Percentiles rank a stretch among this genome's conserved stretches.
phyloP scores from a whole-genome alignment of 2,329 filamentous ascomycete species.

The Aspergillus luchuensis region DNA sequence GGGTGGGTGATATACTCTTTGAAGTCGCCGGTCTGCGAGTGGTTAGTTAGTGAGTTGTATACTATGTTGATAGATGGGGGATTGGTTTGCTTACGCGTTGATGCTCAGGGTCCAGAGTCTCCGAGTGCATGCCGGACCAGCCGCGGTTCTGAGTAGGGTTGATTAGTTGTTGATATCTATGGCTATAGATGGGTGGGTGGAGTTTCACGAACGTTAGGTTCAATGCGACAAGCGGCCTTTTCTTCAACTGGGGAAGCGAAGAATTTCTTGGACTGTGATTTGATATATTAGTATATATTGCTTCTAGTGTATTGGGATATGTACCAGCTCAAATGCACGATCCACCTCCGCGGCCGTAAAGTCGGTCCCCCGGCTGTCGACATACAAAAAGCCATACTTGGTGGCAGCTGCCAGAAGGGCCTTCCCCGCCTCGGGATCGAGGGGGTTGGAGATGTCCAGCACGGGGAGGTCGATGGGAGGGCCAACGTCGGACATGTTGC shows the following conservation, averaged over 20 bases:
- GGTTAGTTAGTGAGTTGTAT: neutral
- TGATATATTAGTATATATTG: neutral
- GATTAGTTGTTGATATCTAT: neutral
- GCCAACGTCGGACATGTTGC: conserved; percentile 24
- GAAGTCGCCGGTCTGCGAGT: conserved; percentile 70
- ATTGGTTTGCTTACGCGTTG: conserved; percentile 63
- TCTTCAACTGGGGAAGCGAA: conserved; percentile 71
- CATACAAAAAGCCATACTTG: conserved; percentile 85
- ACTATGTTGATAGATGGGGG: neutral
- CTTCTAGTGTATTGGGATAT: too few species aligned
- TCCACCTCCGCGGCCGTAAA: conserved; percentile 69
- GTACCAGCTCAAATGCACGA: conserved; percentile 71
- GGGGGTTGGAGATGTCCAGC: conserved; percentile 72
- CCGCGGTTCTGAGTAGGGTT: conserved; percentile 68
- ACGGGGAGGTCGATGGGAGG: conserved; percentile 65
- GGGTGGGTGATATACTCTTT: conserved; percentile 67
- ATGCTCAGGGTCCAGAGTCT: conserved; percentile 81
- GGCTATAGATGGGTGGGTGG: neutral
- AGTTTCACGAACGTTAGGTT: conserved; percentile 54
- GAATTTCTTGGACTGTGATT: conserved; percentile 65
- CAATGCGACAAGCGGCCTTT: conserved; percentile 74
- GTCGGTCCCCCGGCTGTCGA: conserved; percentile 71
- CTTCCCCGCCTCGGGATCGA: conserved; percentile 63
- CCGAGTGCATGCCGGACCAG: conserved; percentile 84
- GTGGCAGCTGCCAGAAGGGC: conserved; percentile 76